These are phyloP conservation scores for Stemphylium vesicarium DNA, from an alignment of 2,329 filamentous ascomycete species.

Conservation along the genomic window DNA sequence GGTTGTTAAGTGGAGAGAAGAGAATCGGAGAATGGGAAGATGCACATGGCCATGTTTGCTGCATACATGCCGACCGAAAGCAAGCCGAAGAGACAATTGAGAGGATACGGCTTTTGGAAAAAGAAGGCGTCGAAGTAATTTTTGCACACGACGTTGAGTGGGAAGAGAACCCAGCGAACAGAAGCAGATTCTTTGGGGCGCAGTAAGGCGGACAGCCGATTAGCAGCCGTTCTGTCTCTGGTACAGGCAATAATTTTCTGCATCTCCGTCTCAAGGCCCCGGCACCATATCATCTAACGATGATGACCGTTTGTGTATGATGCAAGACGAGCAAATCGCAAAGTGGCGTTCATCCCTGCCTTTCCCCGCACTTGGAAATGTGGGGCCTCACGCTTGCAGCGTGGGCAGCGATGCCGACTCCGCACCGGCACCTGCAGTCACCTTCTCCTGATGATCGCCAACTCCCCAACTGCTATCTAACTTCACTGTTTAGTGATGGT, in stretches of 20 bases:
- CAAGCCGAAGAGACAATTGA: conserved; percentile 55
- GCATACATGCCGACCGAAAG: conserved; percentile 60
- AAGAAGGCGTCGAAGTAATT: conserved; percentile 57
- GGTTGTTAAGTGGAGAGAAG: conserved; percentile 60
- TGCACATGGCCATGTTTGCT: conserved; percentile 53
- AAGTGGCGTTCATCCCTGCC: not conserved
- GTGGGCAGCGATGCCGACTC: conserved; percentile 8
- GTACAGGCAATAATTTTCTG: too few relatives aligned
- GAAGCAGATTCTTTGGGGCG: conserved; percentile 39
- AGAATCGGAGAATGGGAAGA: conserved; percentile 60
- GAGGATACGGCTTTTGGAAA: conserved; percentile 50
- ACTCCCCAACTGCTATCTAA: too few relatives aligned
- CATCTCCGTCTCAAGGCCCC: not conserved
- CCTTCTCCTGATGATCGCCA: not conserved
- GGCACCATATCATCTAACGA: not conserved
- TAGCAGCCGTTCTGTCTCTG: not conserved
- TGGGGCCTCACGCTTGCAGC: conserved; percentile 13
- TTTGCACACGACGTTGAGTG: conserved; percentile 61
- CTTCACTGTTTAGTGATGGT: too few relatives aligned
- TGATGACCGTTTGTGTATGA: not conserved
- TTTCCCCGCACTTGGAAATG: conserved; percentile 19
- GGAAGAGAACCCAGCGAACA: conserved; percentile 49
- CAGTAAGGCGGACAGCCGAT: not conserved
- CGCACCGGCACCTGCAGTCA: not conserved
- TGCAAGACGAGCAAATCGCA: not conserved